A percentile compares a stretch with the other conserved stretches of the same genome.
Evolutionary conservation across 129 eudicot species (phyloP).

Genomic region (Flaveria sonorensis): DNA sequence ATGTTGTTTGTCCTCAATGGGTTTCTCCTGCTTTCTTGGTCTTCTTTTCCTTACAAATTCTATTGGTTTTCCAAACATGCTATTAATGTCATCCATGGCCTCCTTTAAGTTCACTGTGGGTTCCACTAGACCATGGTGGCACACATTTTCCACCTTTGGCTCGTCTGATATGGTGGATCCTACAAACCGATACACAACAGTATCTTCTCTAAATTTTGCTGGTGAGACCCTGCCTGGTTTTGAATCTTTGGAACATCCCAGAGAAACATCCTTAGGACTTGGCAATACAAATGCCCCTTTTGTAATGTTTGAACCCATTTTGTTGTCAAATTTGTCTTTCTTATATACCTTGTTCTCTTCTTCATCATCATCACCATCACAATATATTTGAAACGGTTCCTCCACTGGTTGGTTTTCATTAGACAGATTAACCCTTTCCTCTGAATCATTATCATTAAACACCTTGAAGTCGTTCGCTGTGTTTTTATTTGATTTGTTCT

Average conservation of each 20-base stretch:
- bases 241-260: slow-evolving; percentile 40
- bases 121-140: slow-evolving; percentile 96
- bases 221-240: slow-evolving; percentile 33
- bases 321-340: slow-evolving; percentile 32
- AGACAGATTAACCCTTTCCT: slow-evolving; percentile 34
- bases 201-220: slow-evolving; percentile 60
- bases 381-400: slow-evolving; percentile 65
- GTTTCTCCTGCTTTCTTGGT: slow-evolving; percentile 56
- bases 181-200: slow-evolving; percentile 77
- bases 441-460: slow-evolving; percentile 56
- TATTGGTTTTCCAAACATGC: slow-evolving; percentile 94
- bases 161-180: slow-evolving; percentile 84
- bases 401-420: slow-evolving; percentile 33
- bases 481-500: slow-evolving; percentile 42
- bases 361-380: slow-evolving; percentile 65
- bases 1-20: slow-evolving; percentile 38
- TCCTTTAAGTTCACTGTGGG: slow-evolving; percentile 94
- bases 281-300: slow-evolving; percentile 49
- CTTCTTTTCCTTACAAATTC: slow-evolving; percentile 74
- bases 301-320: slow-evolving; percentile 32
- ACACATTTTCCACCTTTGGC: slow-evolving; percentile 82
- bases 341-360: slow-evolving; percentile 44
- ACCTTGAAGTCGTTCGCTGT: slow-evolving; percentile 57
- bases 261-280: slow-evolving; percentile 48
- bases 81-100: slow-evolving; percentile 95